Base-by-base conservation (phyloP, 73 alveolate species). In the Symbiodinium natans region DNA sequence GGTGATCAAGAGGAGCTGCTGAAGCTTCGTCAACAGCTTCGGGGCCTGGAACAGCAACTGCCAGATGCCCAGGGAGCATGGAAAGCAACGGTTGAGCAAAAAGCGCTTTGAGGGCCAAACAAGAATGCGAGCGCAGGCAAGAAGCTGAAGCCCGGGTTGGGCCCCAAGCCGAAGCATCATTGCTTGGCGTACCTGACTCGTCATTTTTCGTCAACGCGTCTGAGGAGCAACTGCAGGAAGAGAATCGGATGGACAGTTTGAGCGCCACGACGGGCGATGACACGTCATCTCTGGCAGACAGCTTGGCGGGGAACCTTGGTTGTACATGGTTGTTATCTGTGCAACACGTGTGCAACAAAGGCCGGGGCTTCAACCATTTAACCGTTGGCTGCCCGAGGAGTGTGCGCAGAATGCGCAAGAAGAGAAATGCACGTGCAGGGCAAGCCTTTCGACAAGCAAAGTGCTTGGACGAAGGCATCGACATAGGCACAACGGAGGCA, bases 401-500 rank as follows among this genome's bases (percentile, higher is more conserved):
- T 33, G 38, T 52, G 23, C 88, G 97, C n/a, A 52, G 88, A 8
- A 59, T 68, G 29, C 97, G 97, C 23, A 90, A 90, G 89, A 90
- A 90, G 89, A 77, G 97, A 31, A 90, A 41, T 39, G 84, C 84
- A 31, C 42, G 54, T 27, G 34, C 33, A 36, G 95, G 95, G n/a
- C 97, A 33, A 0, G 77, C 71, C 77, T 90, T 90, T 68, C 87
- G 77, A 13, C 97, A 90, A 38, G 89, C 97, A 31, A 90, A 71
- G 80, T 90, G 97, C 52, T 68, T 90, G 80, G 97, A 90, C 39
- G 97, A 90, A 33, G 97, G 97, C 5, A 89, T 90, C n/a, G 97
- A 90, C 52, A 9, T 90, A 25, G 5, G 39, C 19, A 29, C 80
- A 29, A 29, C 36, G 19, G 80, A 63, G 36, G 80, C 36, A n/a